Evolutionary conservation across 2,329 filamentous ascomycete genomes (phyloP).

Genomic region (Dactylonectria macrodidyma): DNA sequence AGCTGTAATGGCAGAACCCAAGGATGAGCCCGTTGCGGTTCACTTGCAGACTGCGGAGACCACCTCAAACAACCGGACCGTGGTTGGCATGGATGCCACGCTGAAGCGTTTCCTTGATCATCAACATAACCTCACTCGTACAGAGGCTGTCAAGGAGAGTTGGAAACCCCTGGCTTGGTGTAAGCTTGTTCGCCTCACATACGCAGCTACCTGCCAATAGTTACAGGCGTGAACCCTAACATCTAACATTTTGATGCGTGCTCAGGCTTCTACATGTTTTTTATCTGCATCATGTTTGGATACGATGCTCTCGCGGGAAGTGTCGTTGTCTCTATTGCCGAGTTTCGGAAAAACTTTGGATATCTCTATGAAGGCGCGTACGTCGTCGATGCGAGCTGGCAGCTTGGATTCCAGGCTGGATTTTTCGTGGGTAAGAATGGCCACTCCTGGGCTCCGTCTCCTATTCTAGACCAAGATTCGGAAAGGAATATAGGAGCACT

Average conservation of each 20-base stretch:
- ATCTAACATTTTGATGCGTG: neutral
- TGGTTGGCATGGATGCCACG: neutral
- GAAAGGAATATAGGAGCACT: neutral
- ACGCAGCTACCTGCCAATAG: no score
- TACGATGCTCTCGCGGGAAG: constrained; percentile 14
- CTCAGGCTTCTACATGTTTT: constrained; percentile 14
- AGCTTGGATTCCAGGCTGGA: constrained; percentile 6
- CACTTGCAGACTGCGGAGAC: neutral
- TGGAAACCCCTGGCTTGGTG: constrained; percentile 11
- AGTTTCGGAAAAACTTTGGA: constrained; percentile 17
- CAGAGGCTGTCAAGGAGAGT: constrained; percentile 13
- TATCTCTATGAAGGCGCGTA: constrained; percentile 1
- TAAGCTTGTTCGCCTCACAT: neutral
- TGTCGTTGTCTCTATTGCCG: constrained; percentile 13
- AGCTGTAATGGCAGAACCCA: neutral
- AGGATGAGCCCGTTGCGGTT: neutral
- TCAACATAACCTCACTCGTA: neutral
- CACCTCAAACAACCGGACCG: neutral
- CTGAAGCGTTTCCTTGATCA: neutral
- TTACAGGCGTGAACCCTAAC: no score
- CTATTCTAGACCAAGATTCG: neutral
- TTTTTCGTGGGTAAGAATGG: neutral
- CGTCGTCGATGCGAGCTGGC: constrained; percentile 17
- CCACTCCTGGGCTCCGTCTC: no score
- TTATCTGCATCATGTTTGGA: constrained; percentile 19